phyloP scores from a whole-genome alignment of 1,284 basidiomycete genomes.

The Inonotus obliquus region DNA sequence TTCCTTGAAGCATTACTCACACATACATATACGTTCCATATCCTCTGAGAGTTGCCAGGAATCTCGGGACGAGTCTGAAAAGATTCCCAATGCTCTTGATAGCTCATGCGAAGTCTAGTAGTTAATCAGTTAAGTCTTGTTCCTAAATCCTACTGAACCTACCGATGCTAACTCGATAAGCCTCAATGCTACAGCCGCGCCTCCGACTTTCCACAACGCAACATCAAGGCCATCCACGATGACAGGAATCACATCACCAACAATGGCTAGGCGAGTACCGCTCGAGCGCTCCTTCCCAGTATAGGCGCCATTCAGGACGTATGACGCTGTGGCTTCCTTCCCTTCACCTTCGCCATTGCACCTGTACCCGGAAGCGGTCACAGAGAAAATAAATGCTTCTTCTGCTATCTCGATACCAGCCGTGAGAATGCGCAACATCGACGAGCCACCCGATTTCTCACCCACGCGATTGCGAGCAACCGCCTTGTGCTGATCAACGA shows the following conservation, averaged over 20 bases:
- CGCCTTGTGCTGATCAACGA: constrained; percentile 24
- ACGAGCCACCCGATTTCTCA: constrained; percentile 28
- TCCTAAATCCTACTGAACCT: constrained; percentile 22
- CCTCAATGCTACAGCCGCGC: constrained; percentile 70
- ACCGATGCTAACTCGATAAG: constrained; percentile 78
- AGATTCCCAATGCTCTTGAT: constrained; percentile 63
- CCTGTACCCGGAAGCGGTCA: constrained; percentile 36
- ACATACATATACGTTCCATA: constrained; percentile 79
- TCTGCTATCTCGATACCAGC: constrained; percentile 47
- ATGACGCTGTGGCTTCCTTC: background rate
- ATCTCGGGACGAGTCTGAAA: constrained; percentile 73
- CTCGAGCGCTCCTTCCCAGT: background rate
- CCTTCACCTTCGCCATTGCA: background rate
- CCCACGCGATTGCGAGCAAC: constrained; percentile 12
- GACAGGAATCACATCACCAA: constrained; percentile 58
- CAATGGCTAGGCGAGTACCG: constrained; percentile 1
- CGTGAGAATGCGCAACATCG: constrained; percentile 48
- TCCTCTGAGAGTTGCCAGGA: constrained; percentile 93
- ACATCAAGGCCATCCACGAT: constrained; percentile 66
- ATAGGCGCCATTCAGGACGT: constrained; percentile 8
- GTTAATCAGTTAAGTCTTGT: background rate
- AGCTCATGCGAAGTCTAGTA: constrained; percentile 67
- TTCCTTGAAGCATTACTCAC: background rate
- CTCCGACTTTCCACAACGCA: constrained; percentile 81
- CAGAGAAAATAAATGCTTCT: constrained; percentile 44